These are phyloP conservation scores for Sporisorium exsertum DNA, from an alignment of 1,284 basidiomycete genomes.

Conservation along the genomic window DNA sequence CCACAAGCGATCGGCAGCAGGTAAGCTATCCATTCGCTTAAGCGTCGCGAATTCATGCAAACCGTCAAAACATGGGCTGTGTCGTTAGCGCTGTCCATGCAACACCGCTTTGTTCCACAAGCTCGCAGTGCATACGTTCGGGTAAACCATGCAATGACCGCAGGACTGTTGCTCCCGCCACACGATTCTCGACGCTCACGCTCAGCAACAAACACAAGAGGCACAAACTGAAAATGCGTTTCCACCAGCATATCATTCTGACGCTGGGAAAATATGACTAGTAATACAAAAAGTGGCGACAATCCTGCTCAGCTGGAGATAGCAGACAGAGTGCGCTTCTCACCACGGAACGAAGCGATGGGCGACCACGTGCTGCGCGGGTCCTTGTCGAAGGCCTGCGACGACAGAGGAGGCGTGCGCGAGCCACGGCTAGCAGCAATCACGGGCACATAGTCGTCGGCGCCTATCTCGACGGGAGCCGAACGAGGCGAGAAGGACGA, in stretches of 20 bases:
- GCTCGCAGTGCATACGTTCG: too few relatives aligned
- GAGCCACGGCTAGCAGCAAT: slow-evolving; percentile 27
- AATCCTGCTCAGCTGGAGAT: slow-evolving; percentile 25
- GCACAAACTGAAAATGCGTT: background rate
- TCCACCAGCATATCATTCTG: background rate
- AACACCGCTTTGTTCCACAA: too few relatives aligned
- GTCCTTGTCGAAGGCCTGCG: slow-evolving; percentile 30
- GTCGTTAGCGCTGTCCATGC: too few relatives aligned
- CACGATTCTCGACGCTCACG: too few relatives aligned
- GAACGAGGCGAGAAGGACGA: slow-evolving; percentile 39
- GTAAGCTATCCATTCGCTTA: too few relatives aligned
- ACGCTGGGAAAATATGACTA: slow-evolving; percentile 1
- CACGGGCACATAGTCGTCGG: slow-evolving; percentile 31
- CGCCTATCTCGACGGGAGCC: slow-evolving; percentile 27
- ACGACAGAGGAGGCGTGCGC: slow-evolving; percentile 23
- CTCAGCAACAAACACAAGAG: background rate
- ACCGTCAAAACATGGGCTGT: too few relatives aligned
- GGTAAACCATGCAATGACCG: background rate
- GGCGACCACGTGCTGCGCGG: slow-evolving; percentile 41
- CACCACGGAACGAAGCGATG: slow-evolving; percentile 39
- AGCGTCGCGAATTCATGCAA: too few relatives aligned
- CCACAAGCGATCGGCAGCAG: too few relatives aligned
- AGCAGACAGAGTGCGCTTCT: slow-evolving; percentile 35
- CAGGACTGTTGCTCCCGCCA: background rate
- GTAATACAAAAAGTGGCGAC: slow-evolving; percentile 6